These are phyloP conservation scores for Apophysomyces elegans DNA, from an alignment of 371 early-diverging fungal genomes.

Conservation along the genomic window DNA sequence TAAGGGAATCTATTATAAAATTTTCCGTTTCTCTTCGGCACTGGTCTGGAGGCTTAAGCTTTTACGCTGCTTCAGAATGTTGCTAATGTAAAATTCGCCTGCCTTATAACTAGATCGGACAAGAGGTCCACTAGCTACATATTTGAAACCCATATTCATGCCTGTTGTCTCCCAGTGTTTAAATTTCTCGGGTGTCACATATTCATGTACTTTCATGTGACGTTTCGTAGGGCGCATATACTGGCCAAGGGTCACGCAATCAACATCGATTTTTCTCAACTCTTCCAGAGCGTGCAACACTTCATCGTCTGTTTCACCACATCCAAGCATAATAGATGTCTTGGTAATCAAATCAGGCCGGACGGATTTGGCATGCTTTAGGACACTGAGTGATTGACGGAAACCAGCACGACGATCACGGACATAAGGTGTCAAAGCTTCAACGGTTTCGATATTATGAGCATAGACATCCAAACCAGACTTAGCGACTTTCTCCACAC, in stretches of 20 bases:
- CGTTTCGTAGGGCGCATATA: slow-evolving; percentile 99
- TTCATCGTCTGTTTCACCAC: slow-evolving; percentile 96
- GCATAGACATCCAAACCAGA: slow-evolving; percentile 98
- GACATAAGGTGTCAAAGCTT: slow-evolving; percentile 86
- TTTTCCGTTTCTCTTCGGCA: slow-evolving; percentile 10
- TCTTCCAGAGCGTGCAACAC: slow-evolving; percentile 88
- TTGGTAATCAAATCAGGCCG: slow-evolving; percentile 89
- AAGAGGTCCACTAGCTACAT: slow-evolving; percentile 95
- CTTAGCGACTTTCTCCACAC: slow-evolving; percentile 81
- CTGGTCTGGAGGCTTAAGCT: slow-evolving; percentile 27
- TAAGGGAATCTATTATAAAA: not conserved
- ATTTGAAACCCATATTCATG: slow-evolving; percentile 89
- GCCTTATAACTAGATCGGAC: slow-evolving; percentile 97
- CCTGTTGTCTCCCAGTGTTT: slow-evolving; percentile 88
- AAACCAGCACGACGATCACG: slow-evolving; percentile 95
- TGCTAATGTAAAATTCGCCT: slow-evolving; percentile 96
- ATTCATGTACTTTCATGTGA: slow-evolving; percentile 97
- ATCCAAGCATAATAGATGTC: slow-evolving; percentile 97
- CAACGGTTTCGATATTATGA: slow-evolving; percentile 98
- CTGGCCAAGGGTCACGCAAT: slow-evolving; percentile 97
- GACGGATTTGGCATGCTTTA: slow-evolving; percentile 86
- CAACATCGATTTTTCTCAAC: slow-evolving; percentile 85
- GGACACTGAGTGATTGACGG: slow-evolving; percentile 88
- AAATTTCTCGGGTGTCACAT: slow-evolving; percentile 93
- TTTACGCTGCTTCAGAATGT: slow-evolving; percentile 71